A percentile compares a stretch with the other conserved stretches of the same genome.
Conservation (phyloP, 2,329 filamentous ascomycete genomes). For the Grosmannia clavigera region DNA sequence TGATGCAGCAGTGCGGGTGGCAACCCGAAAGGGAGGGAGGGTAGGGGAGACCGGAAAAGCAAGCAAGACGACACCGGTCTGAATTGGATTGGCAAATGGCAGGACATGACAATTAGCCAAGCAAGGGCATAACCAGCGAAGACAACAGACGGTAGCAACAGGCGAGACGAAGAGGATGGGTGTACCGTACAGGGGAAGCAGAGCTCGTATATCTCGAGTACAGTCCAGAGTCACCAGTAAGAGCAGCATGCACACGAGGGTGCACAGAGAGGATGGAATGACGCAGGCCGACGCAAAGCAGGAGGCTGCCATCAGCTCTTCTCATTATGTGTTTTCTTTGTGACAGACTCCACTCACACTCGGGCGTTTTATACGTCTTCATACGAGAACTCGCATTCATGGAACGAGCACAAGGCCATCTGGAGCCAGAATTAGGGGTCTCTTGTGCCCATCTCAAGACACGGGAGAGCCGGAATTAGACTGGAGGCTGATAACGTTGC, state of each 20-base stretch:
- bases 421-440: neutral
- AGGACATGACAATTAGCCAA: neutral
- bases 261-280: neutral
- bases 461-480: neutral
- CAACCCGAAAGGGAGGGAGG: neutral
- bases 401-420: neutral
- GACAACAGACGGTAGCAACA: neutral
- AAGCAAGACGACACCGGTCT: neutral
- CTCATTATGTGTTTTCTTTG: neutral
- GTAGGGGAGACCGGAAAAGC: neutral
- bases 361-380: neutral
- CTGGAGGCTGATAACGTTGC: neutral
- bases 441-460: neutral
- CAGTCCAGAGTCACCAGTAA: too few species aligned
- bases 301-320: neutral
- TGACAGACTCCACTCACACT: neutral
- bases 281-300: neutral
- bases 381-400: neutral
- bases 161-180: neutral
- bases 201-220: too few species aligned
- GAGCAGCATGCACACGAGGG: neutral
- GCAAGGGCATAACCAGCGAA: too few species aligned
- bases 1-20: neutral
- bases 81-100: neutral
- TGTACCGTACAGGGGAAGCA: neutral